phyloP scores from a whole-genome alignment of 495 filamentous ascomycete species.

The Penicillium herquei region DNA sequence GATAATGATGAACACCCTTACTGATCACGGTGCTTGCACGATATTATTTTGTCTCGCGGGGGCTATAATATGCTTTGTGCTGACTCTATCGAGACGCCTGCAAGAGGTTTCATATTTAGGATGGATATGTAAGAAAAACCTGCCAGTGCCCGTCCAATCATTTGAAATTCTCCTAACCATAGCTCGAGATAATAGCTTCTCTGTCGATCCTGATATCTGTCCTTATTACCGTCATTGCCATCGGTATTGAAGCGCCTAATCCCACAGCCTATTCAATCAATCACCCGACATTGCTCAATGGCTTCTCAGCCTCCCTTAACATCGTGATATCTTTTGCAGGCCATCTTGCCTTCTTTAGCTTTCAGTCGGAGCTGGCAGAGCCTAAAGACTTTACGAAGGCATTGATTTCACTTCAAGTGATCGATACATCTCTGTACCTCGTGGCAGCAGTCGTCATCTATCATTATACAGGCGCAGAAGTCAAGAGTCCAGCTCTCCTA shows the following conservation, averaged over 20 bases:
- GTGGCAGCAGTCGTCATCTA: not conserved
- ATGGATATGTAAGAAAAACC: constrained; percentile 1
- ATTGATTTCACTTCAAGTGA: not conserved
- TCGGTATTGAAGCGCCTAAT: constrained; percentile 37
- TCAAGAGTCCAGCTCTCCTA: not conserved
- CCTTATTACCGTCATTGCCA: constrained; percentile 64
- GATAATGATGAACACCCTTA: constrained; percentile 62
- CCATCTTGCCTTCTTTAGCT: not conserved
- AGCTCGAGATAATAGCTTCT: constrained; percentile 41
- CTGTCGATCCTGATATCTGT: constrained; percentile 63
- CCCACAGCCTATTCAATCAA: constrained; percentile 12
- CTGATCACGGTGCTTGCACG: constrained; percentile 59
- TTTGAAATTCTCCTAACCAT: not conserved
- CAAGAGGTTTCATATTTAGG: constrained; percentile 43
- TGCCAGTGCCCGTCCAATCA: not conserved
- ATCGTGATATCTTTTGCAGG: constrained; percentile 27
- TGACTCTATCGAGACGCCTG: constrained; percentile 61
- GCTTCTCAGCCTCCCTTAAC: constrained; percentile 20
- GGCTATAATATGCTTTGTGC: constrained; percentile 54
- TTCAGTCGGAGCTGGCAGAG: not conserved
- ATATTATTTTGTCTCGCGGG: constrained; percentile 63
- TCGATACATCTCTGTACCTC: not conserved
- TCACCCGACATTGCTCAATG: constrained; percentile 12
- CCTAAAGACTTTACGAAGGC: not conserved
- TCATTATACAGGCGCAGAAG: not conserved